These are phyloP conservation scores for Globisporangium camurandrum DNA, from an alignment of 352 stramenopile genomes.

Conservation along the genomic window DNA sequence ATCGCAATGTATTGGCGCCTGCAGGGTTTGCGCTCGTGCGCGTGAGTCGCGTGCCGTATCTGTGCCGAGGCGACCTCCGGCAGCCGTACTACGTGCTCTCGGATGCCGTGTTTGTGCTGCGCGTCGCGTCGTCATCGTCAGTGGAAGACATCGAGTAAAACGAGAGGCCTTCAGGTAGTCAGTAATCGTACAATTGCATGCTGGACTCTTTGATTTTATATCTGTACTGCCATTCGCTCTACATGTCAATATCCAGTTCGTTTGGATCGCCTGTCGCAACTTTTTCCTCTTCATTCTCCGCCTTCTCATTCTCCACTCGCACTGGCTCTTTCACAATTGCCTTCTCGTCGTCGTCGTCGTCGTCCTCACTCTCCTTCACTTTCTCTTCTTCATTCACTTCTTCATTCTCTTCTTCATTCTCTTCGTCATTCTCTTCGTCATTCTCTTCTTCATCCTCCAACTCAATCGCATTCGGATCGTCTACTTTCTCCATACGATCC, in stretches of 20 bases:
- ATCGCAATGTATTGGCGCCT: too few species aligned
- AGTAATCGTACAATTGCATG: too few species aligned
- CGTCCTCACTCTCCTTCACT: not conserved
- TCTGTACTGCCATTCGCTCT: not conserved
- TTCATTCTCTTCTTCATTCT: slow-evolving; percentile 27
- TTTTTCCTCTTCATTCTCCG: not conserved
- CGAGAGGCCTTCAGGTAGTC: too few species aligned
- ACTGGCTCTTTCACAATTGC: not conserved
- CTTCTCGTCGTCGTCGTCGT: not conserved
- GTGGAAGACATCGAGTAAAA: too few species aligned
- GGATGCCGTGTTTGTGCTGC: too few species aligned
- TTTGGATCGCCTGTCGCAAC: not conserved
- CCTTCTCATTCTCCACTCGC: not conserved
- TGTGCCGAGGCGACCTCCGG: too few species aligned
- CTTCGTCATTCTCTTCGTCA: slow-evolving; percentile 11
- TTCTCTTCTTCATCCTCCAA: slow-evolving; percentile 35
- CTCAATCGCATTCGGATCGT: slow-evolving; percentile 55
- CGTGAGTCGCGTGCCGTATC: too few species aligned
- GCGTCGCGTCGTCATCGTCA: too few species aligned
- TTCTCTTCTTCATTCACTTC: slow-evolving; percentile 3
- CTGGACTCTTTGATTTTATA: too few species aligned
- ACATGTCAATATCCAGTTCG: not conserved
- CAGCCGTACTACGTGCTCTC: too few species aligned
- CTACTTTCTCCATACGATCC: slow-evolving; percentile 2
- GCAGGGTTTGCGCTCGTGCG: too few species aligned